These are phyloP conservation scores for Mangifera indica DNA, from an alignment of 345 rosid genomes.

Conservation along the genomic window DNA sequence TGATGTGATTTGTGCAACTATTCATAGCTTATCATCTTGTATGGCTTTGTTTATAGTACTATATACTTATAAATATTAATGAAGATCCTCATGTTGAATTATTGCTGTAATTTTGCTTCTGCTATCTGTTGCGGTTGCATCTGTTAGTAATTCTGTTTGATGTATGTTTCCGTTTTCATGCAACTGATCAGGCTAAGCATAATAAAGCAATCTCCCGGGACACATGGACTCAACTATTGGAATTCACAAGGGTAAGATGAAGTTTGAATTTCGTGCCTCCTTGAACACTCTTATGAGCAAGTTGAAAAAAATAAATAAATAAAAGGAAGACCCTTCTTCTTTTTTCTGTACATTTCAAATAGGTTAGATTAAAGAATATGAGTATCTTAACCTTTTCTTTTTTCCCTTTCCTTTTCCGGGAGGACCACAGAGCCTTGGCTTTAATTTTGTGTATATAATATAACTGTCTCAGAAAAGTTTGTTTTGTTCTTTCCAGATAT, in stretches of 20 bases:
- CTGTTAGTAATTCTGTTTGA: not conserved
- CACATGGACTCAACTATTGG: constrained; percentile 94
- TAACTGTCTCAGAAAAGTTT: not conserved
- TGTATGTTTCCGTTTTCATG: constrained; percentile 12
- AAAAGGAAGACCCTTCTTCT: not conserved
- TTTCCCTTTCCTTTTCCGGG: not conserved
- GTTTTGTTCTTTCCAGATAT: not conserved
- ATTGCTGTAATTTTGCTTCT: not conserved
- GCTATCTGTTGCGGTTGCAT: not conserved
- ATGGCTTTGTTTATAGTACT: not conserved
- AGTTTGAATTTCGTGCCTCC: not conserved
- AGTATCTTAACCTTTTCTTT: not conserved
- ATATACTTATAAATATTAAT: not conserved
- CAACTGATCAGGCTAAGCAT: constrained; percentile 69
- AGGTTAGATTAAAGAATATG: not conserved
- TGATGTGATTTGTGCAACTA: not conserved
- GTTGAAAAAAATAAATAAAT: not conserved
- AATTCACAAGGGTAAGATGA: constrained; percentile 76
- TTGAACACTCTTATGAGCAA: not conserved
- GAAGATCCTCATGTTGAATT: not conserved
- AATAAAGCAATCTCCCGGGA: constrained; percentile 96
- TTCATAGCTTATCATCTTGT: not conserved
- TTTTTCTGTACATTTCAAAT: not conserved
- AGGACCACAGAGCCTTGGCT: not conserved
- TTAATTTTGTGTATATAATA: not conserved